Conservation (phyloP, 345 rosid genomes). For the Syzygium aromaticum region DNA sequence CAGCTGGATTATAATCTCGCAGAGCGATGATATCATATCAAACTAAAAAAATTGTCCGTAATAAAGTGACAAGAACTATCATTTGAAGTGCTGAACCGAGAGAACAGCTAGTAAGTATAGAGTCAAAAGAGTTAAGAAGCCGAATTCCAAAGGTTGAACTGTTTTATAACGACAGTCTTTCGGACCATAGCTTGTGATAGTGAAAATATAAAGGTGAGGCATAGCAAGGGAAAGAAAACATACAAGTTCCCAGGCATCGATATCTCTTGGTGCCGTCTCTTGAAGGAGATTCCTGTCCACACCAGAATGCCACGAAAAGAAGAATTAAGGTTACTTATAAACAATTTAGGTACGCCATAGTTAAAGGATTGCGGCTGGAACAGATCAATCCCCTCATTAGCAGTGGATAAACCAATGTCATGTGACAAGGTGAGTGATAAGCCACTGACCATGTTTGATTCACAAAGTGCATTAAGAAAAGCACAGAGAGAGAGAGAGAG, state of each 20-base stretch:
- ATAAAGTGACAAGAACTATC: not conserved
- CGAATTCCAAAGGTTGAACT: not conserved
- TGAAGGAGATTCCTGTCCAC: conserved; percentile 42
- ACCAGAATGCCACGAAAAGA: not conserved
- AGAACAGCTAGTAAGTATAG: not conserved
- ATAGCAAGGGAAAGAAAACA: conserved; percentile 7
- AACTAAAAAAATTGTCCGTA: not conserved
- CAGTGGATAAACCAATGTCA: not conserved
- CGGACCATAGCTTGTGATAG: not conserved
- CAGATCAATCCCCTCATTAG: not conserved
- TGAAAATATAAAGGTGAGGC: not conserved
- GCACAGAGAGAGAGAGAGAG: too few relatives aligned
- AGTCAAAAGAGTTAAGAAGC: not conserved
- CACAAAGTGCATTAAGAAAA: not conserved
- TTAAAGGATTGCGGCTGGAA: not conserved
- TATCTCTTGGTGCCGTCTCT: conserved; percentile 28
- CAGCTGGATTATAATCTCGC: not conserved
- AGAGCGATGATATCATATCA: not conserved
- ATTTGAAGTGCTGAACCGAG: not conserved
- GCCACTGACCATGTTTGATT: not conserved
- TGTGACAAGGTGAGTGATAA: not conserved
- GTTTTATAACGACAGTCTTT: not conserved
- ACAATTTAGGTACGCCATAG: not conserved
- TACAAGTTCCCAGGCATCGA: conserved; percentile 88
- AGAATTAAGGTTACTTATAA: not conserved